phyloP scores from a whole-genome alignment of 208 protist species.

The Leishmania braziliensis region DNA sequence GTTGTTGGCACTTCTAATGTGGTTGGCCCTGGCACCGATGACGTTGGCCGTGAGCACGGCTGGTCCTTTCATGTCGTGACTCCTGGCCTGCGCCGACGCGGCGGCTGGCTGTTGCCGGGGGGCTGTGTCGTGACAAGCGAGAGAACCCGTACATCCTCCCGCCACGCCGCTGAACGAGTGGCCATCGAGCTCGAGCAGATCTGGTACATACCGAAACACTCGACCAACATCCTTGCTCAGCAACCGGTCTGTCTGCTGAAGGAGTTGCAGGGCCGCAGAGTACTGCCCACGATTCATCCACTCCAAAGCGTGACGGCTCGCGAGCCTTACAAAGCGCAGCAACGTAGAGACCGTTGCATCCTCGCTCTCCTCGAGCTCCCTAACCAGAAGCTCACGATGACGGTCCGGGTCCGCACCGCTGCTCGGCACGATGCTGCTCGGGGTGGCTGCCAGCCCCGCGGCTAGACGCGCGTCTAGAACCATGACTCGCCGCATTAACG shows the following conservation, averaged over 20 bases:
- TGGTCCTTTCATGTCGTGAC: not conserved
- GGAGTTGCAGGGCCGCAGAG: slow-evolving; percentile 55
- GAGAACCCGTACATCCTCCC: not conserved
- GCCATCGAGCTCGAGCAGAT: slow-evolving; percentile 29
- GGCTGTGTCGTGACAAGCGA: not conserved
- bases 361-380: slow-evolving; percentile 24
- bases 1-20: slow-evolving; percentile 12
- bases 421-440: not conserved
- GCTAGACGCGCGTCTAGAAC: slow-evolving; percentile 21
- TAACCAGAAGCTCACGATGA: slow-evolving; percentile 17
- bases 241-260: slow-evolving; percentile 44
- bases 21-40: slow-evolving; percentile 4
- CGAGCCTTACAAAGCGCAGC: slow-evolving; percentile 26
- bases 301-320: slow-evolving; percentile 48
- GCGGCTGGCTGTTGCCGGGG: not conserved
- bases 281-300: slow-evolving; percentile 63
- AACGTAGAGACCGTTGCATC: slow-evolving; percentile 18
- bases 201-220: slow-evolving; percentile 42
- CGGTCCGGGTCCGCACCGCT: not conserved
- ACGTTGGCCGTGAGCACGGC: not conserved
- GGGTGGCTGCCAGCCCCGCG: not conserved
- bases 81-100: not conserved
- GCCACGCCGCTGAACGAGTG: not conserved
- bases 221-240: slow-evolving; percentile 46
- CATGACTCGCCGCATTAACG: slow-evolving; percentile 33